phyloP scores from a whole-genome alignment of 1,284 basidiomycete genomes.

The Marasmius sp. region DNA sequence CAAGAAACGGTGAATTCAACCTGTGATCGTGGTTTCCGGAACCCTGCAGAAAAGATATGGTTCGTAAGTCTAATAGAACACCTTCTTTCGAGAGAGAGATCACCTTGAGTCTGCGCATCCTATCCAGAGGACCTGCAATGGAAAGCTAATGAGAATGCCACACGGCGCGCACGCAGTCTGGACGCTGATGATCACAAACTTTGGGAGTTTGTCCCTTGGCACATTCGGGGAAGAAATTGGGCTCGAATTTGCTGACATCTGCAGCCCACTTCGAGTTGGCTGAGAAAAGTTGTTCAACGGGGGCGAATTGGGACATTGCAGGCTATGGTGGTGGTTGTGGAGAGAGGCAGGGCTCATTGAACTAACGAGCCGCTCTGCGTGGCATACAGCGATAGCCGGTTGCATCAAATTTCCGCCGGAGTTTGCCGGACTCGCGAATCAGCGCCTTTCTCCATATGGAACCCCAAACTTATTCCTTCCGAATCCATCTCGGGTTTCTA shows the following conservation, averaged over 20 bases:
- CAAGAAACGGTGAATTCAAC: not conserved
- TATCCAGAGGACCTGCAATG: slow-evolving; percentile 64
- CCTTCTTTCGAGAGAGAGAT: slow-evolving; percentile 9
- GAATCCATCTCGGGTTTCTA: too few relatives aligned
- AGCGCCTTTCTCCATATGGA: too few relatives aligned
- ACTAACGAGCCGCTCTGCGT: too few relatives aligned
- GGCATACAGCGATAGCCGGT: too few relatives aligned
- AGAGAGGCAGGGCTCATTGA: not conserved
- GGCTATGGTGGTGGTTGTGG: not conserved
- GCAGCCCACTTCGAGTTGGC: slow-evolving; percentile 50
- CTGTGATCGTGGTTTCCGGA: slow-evolving; percentile 1
- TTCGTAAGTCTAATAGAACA: too few relatives aligned
- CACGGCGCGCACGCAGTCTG: not conserved
- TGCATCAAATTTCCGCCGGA: not conserved
- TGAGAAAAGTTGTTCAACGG: slow-evolving; percentile 39
- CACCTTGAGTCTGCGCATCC: slow-evolving; percentile 63
- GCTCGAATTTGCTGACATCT: slow-evolving; percentile 45
- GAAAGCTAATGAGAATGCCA: slow-evolving; percentile 4
- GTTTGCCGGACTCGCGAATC: too few relatives aligned
- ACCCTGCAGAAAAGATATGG: not conserved
- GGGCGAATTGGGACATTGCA: slow-evolving; percentile 20
- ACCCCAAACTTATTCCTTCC: too few relatives aligned
- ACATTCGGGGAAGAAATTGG: slow-evolving; percentile 48
- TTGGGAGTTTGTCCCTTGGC: slow-evolving; percentile 61
- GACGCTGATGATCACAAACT: slow-evolving; percentile 50